A percentile compares a stretch with the other conserved stretches of the same genome.
Evolutionary conservation across 495 filamentous ascomycete genomes (phyloP).

Genomic region (Staphylotrichum longicolle): DNA sequence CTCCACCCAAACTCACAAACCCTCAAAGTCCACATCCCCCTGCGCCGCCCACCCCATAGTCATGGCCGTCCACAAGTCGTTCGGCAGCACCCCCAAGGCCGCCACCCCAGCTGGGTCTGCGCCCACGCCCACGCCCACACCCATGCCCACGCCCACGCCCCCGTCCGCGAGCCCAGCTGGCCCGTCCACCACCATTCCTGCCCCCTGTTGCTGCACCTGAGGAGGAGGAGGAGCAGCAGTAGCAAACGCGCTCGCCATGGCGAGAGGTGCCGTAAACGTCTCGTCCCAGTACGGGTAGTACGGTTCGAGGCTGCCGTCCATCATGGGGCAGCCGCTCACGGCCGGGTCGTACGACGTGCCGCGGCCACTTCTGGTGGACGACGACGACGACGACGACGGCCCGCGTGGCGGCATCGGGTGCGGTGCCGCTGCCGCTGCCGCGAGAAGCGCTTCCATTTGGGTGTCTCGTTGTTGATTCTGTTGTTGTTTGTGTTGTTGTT

Average conservation of each 20-base stretch:
- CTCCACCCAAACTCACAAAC: neutral
- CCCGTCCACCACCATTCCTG: too few relatives aligned
- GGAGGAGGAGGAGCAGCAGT: neutral
- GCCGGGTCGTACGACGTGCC: constrained; percentile 8
- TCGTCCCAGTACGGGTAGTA: constrained; percentile 45
- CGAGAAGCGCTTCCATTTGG: neutral
- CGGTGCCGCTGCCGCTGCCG: neutral
- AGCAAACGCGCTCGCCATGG: neutral
- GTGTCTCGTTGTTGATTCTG: constrained; percentile 9
- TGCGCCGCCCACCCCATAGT: constrained; percentile 27
- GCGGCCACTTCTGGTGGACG: neutral
- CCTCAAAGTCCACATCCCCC: constrained; percentile 4
- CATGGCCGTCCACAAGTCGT: constrained; percentile 30
- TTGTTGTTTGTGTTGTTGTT: constrained; percentile 4
- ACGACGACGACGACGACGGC: too few relatives aligned
- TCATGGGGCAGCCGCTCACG: constrained; percentile 42
- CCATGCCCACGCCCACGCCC: too few relatives aligned
- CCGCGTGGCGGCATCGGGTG: constrained; percentile 1
- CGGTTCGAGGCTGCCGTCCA: constrained; percentile 45
- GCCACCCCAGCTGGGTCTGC: neutral
- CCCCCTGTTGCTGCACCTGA: too few relatives aligned
- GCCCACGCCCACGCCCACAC: neutral
- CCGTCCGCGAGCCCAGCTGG: too few relatives aligned
- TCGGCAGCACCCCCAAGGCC: neutral
- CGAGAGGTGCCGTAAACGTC: constrained; percentile 19